Conservation (phyloP, 169 alveolate genomes). For the Eimeria maxima region DNA sequence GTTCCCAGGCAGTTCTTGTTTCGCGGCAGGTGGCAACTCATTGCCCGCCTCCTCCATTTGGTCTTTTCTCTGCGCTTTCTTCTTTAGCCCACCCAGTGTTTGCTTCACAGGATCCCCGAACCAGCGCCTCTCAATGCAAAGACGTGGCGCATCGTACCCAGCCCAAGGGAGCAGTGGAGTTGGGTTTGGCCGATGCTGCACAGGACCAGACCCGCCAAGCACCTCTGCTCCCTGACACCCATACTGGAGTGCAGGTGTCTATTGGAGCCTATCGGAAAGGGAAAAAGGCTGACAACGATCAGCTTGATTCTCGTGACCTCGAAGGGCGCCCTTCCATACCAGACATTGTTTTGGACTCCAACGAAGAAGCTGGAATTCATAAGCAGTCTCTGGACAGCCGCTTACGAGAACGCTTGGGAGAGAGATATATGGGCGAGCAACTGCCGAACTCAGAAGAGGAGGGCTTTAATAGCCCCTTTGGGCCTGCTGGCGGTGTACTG, state of each 20-base stretch:
- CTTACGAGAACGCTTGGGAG: neutral
- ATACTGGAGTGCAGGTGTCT: neutral
- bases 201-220: neutral
- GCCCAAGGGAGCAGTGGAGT: neutral
- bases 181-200: slow-evolving; percentile 3
- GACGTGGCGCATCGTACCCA: neutral
- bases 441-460: neutral
- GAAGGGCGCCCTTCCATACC: neutral
- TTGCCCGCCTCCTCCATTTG: neutral
- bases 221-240: neutral
- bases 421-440: neutral
- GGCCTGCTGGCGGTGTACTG: neutral
- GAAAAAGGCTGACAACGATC: neutral
- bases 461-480: neutral
- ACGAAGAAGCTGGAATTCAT: neutral
- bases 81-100: slow-evolving; percentile 46
- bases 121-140: neutral
- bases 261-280: neutral
- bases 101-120: slow-evolving; percentile 10
- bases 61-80: slow-evolving; percentile 51
- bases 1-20: neutral
- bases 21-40: neutral
- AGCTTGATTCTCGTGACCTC: neutral
- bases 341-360: neutral
- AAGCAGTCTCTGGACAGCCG: neutral